Evolutionary conservation across 1,284 basidiomycete genomes (phyloP), one percentile per base, ranked within the genome.

Genomic region (Naganishia liquefaciens): DNA sequence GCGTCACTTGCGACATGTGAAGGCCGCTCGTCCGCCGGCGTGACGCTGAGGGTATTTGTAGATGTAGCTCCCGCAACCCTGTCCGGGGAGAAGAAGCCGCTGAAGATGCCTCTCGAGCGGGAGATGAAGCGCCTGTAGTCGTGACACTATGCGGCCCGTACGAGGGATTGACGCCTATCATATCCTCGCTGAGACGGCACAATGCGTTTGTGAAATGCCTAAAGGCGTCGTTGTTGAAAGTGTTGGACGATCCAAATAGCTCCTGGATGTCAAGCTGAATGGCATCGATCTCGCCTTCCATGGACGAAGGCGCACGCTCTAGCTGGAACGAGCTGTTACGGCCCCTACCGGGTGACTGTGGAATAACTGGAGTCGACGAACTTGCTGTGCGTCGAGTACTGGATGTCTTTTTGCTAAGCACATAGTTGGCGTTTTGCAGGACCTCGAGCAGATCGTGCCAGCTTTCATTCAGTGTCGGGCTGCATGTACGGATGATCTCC

Each of bases 361-460:
- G 15, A 54, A 64, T 28, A 49, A 54, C 7, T 21, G 60, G 27
- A 4, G 44, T 66, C 4, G 62, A 39, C n/a, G 64, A 64, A 25
- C 68, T 67, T 5, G 69, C 62, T 37, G 69, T 57, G 28, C 70
- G 47, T 4, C 57, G 57, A 2, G 37, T 27, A 50, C 52, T 54
- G 5, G 52, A 44, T 19, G 64, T 44, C 43, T 65, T 58, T 23
- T 65, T 65, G 4, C 64, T 51, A 15, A 96, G 81, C 19, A 96
- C 90, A 72, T 91, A 93, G 70, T 94, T 92, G 6, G 93, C 92
- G 71, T 93, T 95, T 78, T 96, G 93, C 42, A 96, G 79, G 1
- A 88, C 86, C 73, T 96, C 93, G 52, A 99, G 83, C 7, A 98
- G 85, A 51, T 88, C 85, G 74, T 91, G 93, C 95, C 95, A 99